Evolutionary conservation across 2,329 filamentous ascomycete species (phyloP).

Genomic region (Aspergillus floridensis): DNA sequence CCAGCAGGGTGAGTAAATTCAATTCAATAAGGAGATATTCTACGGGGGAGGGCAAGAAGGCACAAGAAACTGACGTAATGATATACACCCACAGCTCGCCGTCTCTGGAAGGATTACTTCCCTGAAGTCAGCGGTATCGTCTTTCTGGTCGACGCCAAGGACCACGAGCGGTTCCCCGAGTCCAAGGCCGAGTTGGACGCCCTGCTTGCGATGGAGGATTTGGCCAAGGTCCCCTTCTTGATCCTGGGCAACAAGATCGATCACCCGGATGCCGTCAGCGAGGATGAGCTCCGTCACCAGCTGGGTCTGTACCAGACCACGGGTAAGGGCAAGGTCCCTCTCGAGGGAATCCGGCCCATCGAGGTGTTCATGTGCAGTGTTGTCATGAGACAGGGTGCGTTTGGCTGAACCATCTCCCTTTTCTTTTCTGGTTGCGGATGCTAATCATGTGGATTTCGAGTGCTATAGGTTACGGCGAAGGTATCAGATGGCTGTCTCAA

Average conservation of each 20-base stretch:
- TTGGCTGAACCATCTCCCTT: not conserved
- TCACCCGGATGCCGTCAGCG: slow-evolving; percentile 89
- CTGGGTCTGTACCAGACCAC: slow-evolving; percentile 94
- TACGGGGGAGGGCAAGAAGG: not conserved
- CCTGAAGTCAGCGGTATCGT: slow-evolving; percentile 95
- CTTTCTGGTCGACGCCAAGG: slow-evolving; percentile 96
- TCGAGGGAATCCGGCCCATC: slow-evolving; percentile 89
- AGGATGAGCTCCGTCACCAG: slow-evolving; percentile 90
- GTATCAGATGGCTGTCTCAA: slow-evolving; percentile 87
- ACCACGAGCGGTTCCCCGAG: slow-evolving; percentile 90
- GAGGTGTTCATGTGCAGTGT: slow-evolving; percentile 99
- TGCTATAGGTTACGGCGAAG: slow-evolving; percentile 72
- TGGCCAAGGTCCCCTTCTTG: slow-evolving; percentile 91
- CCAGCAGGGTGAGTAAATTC: slow-evolving; percentile 67
- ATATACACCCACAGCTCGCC: slow-evolving; percentile 57
- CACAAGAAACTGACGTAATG: not conserved
- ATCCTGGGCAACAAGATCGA: slow-evolving; percentile 99
- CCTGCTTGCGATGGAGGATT: slow-evolving; percentile 93
- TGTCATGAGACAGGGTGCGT: slow-evolving; percentile 87
- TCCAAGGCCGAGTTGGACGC: slow-evolving; percentile 96
- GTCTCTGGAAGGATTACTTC: slow-evolving; percentile 96
- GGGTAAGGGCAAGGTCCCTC: slow-evolving; percentile 88
- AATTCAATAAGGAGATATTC: not conserved
- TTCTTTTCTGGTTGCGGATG: not conserved
- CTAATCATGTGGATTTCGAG: slow-evolving; percentile 8